These are phyloP conservation scores for Ophiostoma triangulosporum DNA, from an alignment of 2,329 filamentous ascomycete species.

Conservation along the genomic window DNA sequence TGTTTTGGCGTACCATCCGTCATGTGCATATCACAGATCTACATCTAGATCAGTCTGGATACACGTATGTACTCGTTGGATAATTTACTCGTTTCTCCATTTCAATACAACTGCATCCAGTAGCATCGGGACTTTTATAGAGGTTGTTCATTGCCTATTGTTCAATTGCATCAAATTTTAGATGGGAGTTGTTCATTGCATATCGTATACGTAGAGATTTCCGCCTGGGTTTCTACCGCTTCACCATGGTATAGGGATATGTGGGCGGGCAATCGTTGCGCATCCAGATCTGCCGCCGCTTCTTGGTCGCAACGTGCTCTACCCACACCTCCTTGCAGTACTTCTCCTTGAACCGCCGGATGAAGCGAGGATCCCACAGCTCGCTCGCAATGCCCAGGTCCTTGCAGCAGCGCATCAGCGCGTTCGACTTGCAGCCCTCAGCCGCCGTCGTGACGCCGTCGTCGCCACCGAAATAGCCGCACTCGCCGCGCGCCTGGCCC, in stretches of 20 bases:
- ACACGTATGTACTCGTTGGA: background rate
- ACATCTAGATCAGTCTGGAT: background rate
- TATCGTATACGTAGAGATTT: background rate
- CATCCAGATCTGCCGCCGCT: constrained; percentile 75
- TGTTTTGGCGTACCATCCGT: background rate
- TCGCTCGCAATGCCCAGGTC: constrained; percentile 90
- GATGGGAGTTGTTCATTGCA: background rate
- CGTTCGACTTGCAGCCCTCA: constrained; percentile 96
- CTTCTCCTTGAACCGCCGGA: constrained; percentile 65
- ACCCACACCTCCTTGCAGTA: constrained; percentile 74
- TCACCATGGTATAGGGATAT: constrained; percentile 37
- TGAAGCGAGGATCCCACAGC: constrained; percentile 90
- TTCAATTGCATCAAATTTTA: no score
- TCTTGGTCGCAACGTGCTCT: constrained; percentile 76
- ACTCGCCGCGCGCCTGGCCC: constrained; percentile 84
- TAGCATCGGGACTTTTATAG: no score
- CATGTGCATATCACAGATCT: background rate
- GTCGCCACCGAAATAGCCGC: constrained; percentile 75
- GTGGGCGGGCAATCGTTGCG: constrained; percentile 67
- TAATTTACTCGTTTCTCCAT: no score
- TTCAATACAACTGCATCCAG: no score
- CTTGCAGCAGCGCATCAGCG: constrained; percentile 96
- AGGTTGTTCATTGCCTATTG: no score
- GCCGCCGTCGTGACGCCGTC: constrained; percentile 88
- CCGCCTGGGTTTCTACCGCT: background rate